phyloP scores from a whole-genome alignment of 257 asterid genomes.

The Plantago elongata region DNA sequence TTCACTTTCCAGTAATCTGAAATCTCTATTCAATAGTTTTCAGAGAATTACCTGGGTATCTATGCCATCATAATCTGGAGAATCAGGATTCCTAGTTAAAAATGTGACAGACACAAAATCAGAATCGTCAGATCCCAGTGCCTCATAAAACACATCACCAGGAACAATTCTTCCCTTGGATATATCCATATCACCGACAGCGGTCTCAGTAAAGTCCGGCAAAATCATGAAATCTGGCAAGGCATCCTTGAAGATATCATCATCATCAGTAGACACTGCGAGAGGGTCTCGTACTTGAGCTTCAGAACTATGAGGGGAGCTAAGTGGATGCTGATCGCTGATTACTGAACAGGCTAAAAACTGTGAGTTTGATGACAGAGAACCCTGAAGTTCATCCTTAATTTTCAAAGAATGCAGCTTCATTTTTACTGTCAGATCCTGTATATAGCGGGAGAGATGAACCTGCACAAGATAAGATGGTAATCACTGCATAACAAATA shows the following conservation, averaged over 20 bases:
- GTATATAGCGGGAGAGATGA: conserved; percentile 61
- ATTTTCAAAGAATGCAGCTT: conserved; percentile 92
- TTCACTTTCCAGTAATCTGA: conserved; percentile 7
- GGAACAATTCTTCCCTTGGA: conserved; percentile 34
- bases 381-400: conserved; percentile 84
- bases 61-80: conserved; percentile 84
- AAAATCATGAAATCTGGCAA: conserved; percentile 67
- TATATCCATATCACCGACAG: conserved; percentile 53
- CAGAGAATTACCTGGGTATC: conserved; percentile 79
- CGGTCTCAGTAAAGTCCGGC: conserved; percentile 60
- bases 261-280: conserved; percentile 52
- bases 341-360: conserved; percentile 83
- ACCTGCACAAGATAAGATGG: conserved; percentile 49
- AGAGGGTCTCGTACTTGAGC: conserved; percentile 40
- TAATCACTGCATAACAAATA: conserved; percentile 12
- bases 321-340: conserved; percentile 43
- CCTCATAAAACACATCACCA: conserved; percentile 79
- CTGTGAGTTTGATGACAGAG: conserved; percentile 51
- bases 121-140: conserved; percentile 77
- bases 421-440: conserved; percentile 73
- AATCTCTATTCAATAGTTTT: conserved; percentile 10
- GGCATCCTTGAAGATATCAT: conserved; percentile 86
- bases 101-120: conserved; percentile 87
- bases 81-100: conserved; percentile 59
- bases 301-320: conserved; percentile 37